These are phyloP conservation scores for Apiospora rasikravindrae DNA, from an alignment of 2,329 filamentous ascomycete genomes.

Conservation along the genomic window DNA sequence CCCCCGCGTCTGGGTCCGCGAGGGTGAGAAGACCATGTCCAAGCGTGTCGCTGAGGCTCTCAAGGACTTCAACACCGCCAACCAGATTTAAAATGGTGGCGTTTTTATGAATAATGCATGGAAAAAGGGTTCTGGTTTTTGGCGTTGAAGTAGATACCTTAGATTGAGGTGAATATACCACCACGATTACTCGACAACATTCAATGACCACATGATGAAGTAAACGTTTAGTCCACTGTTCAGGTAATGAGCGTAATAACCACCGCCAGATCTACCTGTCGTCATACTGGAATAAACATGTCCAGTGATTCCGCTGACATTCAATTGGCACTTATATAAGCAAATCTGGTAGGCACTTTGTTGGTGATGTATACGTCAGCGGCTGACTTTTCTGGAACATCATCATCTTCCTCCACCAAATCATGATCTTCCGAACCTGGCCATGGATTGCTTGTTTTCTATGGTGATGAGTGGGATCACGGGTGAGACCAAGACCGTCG, in stretches of 20 bases:
- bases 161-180: conserved; percentile 11
- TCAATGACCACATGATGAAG: neutral
- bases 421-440: no score
- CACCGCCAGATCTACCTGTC: no score
- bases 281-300: no score
- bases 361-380: no score
- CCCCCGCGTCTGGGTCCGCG: conserved; percentile 92
- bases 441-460: no score
- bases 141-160: conserved; percentile 16
- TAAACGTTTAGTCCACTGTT: neutral
- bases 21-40: conserved; percentile 97
- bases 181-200: neutral
- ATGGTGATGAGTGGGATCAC: no score
- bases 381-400: no score
- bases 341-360: no score
- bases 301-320: no score
- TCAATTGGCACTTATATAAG: no score
- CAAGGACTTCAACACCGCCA: conserved; percentile 86
- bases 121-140: conserved; percentile 11
- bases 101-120: conserved; percentile 3
- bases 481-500: no score
- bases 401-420: no score
- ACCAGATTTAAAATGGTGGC: conserved; percentile 1
- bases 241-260: neutral
- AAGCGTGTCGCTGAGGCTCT: conserved; percentile 80